Percentiles rank a stretch among this genome's conserved stretches.
Conservation (phyloP, 192 early-diverging fungal species). For the Chytriomyces confervae region DNA sequence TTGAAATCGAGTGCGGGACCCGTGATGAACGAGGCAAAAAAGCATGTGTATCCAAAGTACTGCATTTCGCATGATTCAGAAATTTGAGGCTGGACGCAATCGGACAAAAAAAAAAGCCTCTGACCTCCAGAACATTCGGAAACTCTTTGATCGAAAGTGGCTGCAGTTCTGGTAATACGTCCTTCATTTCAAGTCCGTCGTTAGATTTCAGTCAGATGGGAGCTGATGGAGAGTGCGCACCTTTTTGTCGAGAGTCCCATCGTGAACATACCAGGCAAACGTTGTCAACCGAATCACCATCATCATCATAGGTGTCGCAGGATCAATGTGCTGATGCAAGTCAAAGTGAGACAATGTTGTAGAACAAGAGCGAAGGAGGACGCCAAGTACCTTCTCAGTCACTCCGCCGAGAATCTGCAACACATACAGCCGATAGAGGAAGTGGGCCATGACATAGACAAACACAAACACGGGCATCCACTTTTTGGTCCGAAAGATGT, state of each 20-base stretch:
- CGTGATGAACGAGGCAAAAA: conserved; percentile 83
- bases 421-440: conserved; percentile 30
- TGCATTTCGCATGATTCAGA: conserved; percentile 18
- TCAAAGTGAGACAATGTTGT: conserved; percentile 33
- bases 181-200: conserved; percentile 35
- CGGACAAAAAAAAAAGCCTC: not conserved
- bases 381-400: not conserved
- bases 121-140: conserved; percentile 68
- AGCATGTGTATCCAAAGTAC: conserved; percentile 88
- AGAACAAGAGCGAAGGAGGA: conserved; percentile 30
- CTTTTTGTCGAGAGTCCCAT: conserved; percentile 64
- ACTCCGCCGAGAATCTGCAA: conserved; percentile 12
- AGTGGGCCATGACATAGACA: conserved; percentile 40
- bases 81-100: not conserved
- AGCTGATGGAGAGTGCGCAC: not conserved
- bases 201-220: not conserved
- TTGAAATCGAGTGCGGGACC: conserved; percentile 60
- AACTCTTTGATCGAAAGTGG: conserved; percentile 61
- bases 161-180: conserved; percentile 71
- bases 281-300: conserved; percentile 90
- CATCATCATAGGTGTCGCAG: conserved; percentile 93
- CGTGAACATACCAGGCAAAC: conserved; percentile 83
- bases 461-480: conserved; percentile 45
- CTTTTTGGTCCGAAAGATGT: conserved; percentile 9
- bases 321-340: conserved; percentile 70